Evolutionary conservation across 352 stramenopile species (phyloP), one percentile per base, ranked within the genome.

Genomic region (Phytophthora podocarpi): DNA sequence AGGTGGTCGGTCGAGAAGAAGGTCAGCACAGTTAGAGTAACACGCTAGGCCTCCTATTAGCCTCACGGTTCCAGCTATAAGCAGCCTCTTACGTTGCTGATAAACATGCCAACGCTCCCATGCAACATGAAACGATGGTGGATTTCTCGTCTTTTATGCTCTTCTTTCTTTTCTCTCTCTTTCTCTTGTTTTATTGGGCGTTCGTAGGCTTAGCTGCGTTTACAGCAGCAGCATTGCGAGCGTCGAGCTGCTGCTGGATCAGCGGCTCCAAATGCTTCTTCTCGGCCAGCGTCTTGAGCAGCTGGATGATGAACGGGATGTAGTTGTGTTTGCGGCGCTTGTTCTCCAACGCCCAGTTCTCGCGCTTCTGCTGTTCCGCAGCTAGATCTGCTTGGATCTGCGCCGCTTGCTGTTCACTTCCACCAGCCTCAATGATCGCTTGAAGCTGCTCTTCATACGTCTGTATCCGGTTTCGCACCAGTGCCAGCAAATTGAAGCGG

Each of bases 401-500:
- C 15, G 69, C 59, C 5, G 68, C 58, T 37, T 81, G 42, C 34
- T 64, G 56, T 21, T 77, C 65, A 30, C 79, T 74, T 20, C 68
- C 65, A 16, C 74, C 69, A 15, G 66, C 52, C 23, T 77, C 59
- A 34, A 74, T 16, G 5, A 90, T 49, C 43, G 70, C 60, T 7
- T 56, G 55, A 15, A 91, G 67, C 36, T 85, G 64, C 47, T 80
- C 60, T 52, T 80, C 58, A 31, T 78, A 81, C 42, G 75, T 58
- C 16, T 90, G 67, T 73, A 90, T 84, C 40, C 81, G 72, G 54
- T 95, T 95, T 55, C 90, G 76, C 28, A 98, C 82, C 20, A 98
- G 80, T 13, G 91, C 95, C 70, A 99, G 91, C 30, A 99, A 74
- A 76, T 98, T 99, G 74, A 99, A 99, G 69, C 97, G 95, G 64